phyloP scores from a whole-genome alignment of 805 yeast species.

The Ogataea minuta region DNA sequence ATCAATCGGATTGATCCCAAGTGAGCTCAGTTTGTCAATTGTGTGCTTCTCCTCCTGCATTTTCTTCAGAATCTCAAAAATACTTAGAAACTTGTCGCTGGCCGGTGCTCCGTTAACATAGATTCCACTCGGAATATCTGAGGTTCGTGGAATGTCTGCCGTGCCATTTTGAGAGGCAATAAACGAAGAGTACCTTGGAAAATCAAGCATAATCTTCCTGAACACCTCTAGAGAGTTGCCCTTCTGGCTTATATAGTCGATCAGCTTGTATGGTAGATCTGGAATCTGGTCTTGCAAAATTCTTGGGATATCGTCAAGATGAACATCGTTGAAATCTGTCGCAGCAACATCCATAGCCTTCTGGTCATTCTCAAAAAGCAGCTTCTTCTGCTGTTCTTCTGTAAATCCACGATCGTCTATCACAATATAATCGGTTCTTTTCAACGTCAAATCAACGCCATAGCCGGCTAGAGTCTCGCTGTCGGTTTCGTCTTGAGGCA shows the following conservation, averaged over 20 bases:
- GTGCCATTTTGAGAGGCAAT: slow-evolving; percentile 30
- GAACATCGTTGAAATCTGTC: slow-evolving; percentile 21
- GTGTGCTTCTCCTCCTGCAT: slow-evolving; percentile 37
- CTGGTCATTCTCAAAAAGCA: slow-evolving; percentile 21
- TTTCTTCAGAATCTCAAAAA: slow-evolving; percentile 40
- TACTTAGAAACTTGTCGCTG: slow-evolving; percentile 42
- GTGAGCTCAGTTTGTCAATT: slow-evolving; percentile 22
- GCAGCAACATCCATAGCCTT: neutral
- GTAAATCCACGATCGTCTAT: slow-evolving; percentile 55
- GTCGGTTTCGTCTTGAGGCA: slow-evolving; percentile 35
- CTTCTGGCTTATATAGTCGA: slow-evolving; percentile 38
- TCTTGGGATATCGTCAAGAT: slow-evolving; percentile 32
- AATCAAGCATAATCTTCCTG: slow-evolving; percentile 42
- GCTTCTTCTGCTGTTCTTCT: slow-evolving; percentile 28
- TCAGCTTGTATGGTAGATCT: slow-evolving; percentile 40
- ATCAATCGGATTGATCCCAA: slow-evolving; percentile 34
- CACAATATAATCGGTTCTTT: slow-evolving; percentile 64
- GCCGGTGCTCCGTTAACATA: slow-evolving; percentile 70
- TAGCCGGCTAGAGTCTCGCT: slow-evolving; percentile 51
- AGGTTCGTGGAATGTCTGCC: neutral
- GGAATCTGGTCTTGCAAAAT: slow-evolving; percentile 34
- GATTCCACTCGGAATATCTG: slow-evolving; percentile 41
- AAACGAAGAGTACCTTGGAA: slow-evolving; percentile 52
- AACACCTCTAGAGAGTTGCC: slow-evolving; percentile 38
- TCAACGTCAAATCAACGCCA: slow-evolving; percentile 63